A percentile compares a stretch with the other conserved stretches of the same genome.
phyloP scores from a whole-genome alignment of 768 basidiomycete genomes.

The Hemileccinum rubropunctum region DNA sequence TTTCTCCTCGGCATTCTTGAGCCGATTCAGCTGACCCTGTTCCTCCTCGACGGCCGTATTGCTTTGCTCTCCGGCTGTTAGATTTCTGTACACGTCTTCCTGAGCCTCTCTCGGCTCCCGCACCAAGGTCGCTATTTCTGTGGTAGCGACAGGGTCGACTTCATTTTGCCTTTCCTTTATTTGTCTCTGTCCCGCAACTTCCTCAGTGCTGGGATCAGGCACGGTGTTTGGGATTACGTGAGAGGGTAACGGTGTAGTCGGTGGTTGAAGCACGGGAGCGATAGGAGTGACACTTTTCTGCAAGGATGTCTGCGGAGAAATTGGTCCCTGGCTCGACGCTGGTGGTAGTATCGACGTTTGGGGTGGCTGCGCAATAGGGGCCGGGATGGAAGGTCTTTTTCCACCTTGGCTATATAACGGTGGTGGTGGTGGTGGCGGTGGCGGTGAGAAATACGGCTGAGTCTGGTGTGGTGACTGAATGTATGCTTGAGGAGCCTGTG shows the following conservation, averaged over 20 bases:
- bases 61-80: slow-evolving; percentile 16
- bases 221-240: not conserved
- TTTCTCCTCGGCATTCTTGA: not conserved
- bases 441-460: slow-evolving; percentile 21
- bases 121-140: not conserved
- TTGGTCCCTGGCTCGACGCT: slow-evolving; percentile 5
- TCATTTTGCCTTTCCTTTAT: slow-evolving; percentile 35
- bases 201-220: slow-evolving; percentile 22
- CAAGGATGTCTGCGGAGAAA: slow-evolving; percentile 5
- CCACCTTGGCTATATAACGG: slow-evolving; percentile 9
- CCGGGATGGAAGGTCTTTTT: not conserved
- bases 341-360: slow-evolving; percentile 2
- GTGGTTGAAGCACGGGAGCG: slow-evolving; percentile 14
- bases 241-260: slow-evolving; percentile 22
- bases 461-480: slow-evolving; percentile 19
- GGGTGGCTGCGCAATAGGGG: slow-evolving; percentile 1
- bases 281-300: not conserved
- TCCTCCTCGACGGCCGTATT: slow-evolving; percentile 17
- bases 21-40: not conserved
- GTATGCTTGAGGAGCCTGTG: slow-evolving; percentile 12
- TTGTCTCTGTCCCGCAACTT: slow-evolving; percentile 37
- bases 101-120: not conserved
- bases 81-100: not conserved
- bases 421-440: slow-evolving; percentile 16
- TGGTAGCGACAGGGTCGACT: not conserved